Base-by-base conservation (phyloP, 805 yeast genomes). In the Lachancea waltii region DNA sequence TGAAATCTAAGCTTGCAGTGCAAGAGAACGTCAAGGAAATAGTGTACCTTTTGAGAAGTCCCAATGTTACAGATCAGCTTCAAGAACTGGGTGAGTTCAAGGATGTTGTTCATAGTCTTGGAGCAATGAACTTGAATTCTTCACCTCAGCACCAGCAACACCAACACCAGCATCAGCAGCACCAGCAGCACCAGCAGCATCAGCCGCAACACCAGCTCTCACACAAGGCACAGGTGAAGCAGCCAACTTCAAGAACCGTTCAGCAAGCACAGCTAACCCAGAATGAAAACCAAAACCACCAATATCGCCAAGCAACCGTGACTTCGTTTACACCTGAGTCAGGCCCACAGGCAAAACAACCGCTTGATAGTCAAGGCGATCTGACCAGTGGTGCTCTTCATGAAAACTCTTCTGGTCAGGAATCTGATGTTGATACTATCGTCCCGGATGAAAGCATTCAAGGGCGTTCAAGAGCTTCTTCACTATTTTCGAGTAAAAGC, bases 1-100 rank as follows among this genome's bases (percentile, higher is more conserved):
- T 50, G 18, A 49, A 49, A 35, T 50, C 63, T 5, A 55, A 51
- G 33, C 35, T 48, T 21, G 49, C 53, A 1, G 53, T 60, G 2
- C 62, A 57, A 41, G 62, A 58, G 30, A 60, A 53, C 27, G 62
- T 60, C 2, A 60, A 56, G 33, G 64, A 60, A 36, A 58, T 60
- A 19, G 51, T 58, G 1, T 55, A 58, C 32, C 41, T 60, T n/a
- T 42, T 60, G 35, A 55, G 56, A 42, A 50, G 55, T 32, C 58
- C 62, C 8, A 49, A 50, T 35, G 38, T 53, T 3, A 46, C 50
- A 9, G 42, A 51, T 3, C 54, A 55, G 30, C 44, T 56, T 25
- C 49, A 50, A 6, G 36, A 55, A 3, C 29, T 54, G 16, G 50
- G 47, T 30, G 53, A 48, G 7, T 50, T 47, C 25, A 47, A 43